Conservation (phyloP, 805 yeast genomes). For the Ogataea nonfermentans region DNA sequence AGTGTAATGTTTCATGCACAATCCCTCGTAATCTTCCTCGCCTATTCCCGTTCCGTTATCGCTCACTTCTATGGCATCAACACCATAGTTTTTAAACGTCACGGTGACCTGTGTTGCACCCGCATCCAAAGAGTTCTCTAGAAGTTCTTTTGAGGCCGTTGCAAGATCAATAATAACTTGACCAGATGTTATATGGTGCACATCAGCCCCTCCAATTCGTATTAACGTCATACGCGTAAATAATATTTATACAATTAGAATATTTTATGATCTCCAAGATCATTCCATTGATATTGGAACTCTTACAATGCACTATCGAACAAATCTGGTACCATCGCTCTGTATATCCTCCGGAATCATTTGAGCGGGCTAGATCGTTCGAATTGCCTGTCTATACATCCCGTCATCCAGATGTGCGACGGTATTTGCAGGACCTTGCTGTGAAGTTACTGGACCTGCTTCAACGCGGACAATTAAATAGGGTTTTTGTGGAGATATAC, state of each 20-base stretch:
- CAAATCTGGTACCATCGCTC: slow-evolving; percentile 51
- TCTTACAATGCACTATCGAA: slow-evolving; percentile 50
- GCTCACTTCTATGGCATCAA: slow-evolving; percentile 62
- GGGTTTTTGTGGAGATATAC: slow-evolving; percentile 27
- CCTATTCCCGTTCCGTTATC: slow-evolving; percentile 72
- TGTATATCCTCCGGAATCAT: slow-evolving; percentile 54
- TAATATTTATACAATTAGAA: neutral
- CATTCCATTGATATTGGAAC: slow-evolving; percentile 42
- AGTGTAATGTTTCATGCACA: slow-evolving; percentile 65
- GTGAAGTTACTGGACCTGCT: slow-evolving; percentile 22
- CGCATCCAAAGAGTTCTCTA: slow-evolving; percentile 89
- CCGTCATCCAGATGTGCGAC: slow-evolving; percentile 45
- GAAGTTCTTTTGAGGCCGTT: slow-evolving; percentile 77
- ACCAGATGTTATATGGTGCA: slow-evolving; percentile 82
- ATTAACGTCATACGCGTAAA: slow-evolving; percentile 29
- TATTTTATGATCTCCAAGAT: slow-evolving; percentile 19
- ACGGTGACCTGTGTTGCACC: slow-evolving; percentile 65
- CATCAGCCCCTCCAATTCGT: slow-evolving; percentile 49
- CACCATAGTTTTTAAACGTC: slow-evolving; percentile 66
- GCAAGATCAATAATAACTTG: slow-evolving; percentile 84
- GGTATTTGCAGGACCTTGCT: slow-evolving; percentile 37
- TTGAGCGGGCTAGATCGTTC: slow-evolving; percentile 42
- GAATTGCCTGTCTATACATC: slow-evolving; percentile 41
- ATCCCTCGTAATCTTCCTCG: slow-evolving; percentile 45
- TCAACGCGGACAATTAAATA: slow-evolving; percentile 22